Evolutionary conservation across 1,139 yeast species (phyloP).

Genomic region (Hanseniaspora sp.): DNA sequence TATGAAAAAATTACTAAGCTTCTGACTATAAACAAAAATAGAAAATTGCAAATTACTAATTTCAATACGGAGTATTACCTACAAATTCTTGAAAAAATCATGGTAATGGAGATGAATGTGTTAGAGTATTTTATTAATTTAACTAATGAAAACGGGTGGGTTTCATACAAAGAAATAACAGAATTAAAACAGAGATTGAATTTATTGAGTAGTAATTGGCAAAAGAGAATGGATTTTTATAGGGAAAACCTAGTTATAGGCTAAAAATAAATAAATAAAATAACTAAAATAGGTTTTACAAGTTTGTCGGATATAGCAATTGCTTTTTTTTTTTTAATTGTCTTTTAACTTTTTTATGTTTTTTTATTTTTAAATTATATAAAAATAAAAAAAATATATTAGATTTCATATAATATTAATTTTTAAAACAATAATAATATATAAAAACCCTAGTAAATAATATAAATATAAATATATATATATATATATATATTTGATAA

Average conservation of each 20-base stretch:
- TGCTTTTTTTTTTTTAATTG: no score
- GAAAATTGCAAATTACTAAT: neutral
- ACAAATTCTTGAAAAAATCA: neutral
- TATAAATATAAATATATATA: no score
- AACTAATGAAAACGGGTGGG: conserved; percentile 5
- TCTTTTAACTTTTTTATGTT: no score
- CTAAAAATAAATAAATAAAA: no score
- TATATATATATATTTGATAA: neutral
- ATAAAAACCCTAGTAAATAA: neutral
- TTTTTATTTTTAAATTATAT: no score
- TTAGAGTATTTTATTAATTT: conserved; percentile 4
- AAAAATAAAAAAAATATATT: no score
- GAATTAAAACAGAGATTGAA: conserved; percentile 12
- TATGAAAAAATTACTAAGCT: neutral
- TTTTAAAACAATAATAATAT: no score
- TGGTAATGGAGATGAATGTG: neutral
- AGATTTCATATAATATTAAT: no score
- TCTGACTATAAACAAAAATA: neutral
- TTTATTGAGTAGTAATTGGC: conserved; percentile 2
- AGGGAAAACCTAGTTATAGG: neutral
- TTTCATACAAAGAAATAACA: conserved; percentile 7
- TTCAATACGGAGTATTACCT: neutral
- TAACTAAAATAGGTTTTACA: no score
- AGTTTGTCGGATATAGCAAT: no score
- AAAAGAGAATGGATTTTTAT: conserved; percentile 10